phyloP scores from a whole-genome alignment of 73 alveolate species.

The Paramecium bursaria region DNA sequence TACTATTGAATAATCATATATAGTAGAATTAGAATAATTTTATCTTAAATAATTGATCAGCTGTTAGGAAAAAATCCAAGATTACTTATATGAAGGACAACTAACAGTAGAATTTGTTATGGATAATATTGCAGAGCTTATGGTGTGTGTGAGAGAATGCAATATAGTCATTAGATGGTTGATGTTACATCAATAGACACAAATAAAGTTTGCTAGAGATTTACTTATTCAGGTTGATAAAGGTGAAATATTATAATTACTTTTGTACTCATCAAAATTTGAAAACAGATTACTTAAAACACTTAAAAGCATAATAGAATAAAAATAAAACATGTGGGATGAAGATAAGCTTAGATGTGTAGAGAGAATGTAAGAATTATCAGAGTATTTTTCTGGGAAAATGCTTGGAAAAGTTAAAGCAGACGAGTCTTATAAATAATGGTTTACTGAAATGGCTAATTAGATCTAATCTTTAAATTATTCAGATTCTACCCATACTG shows the following conservation, averaged over 20 bases:
- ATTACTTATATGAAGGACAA: conserved; percentile 86
- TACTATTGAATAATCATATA: conserved; percentile 75
- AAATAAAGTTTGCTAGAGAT: conserved; percentile 80
- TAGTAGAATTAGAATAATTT: conserved; percentile 75
- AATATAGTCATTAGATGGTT: conserved; percentile 96
- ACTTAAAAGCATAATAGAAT: conserved; percentile 47
- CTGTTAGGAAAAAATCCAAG: conserved; percentile 32
- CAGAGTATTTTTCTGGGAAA: conserved; percentile 85
- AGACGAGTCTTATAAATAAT: conserved; percentile 86
- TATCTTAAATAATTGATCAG: conserved; percentile 71
- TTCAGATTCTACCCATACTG: conserved; percentile 91
- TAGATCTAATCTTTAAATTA: conserved; percentile 81
- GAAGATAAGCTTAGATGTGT: conserved; percentile 63
- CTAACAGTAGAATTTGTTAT: conserved; percentile 94
- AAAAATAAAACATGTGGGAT: conserved; percentile 62
- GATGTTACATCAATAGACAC: conserved; percentile 87
- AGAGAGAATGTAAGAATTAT: conserved; percentile 83
- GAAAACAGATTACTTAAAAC: conserved; percentile 61
- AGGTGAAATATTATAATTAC: conserved; percentile 48
- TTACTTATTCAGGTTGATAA: conserved; percentile 72
- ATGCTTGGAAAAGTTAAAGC: conserved; percentile 73
- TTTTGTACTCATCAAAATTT: conserved; percentile 60
- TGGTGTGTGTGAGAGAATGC: conserved; percentile 91
- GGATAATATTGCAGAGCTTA: conserved; percentile 87
- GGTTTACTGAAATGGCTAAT: conserved; percentile 88